phyloP scores from a whole-genome alignment of 805 yeast genomes.

The Cyberlindnera bimundalis region DNA sequence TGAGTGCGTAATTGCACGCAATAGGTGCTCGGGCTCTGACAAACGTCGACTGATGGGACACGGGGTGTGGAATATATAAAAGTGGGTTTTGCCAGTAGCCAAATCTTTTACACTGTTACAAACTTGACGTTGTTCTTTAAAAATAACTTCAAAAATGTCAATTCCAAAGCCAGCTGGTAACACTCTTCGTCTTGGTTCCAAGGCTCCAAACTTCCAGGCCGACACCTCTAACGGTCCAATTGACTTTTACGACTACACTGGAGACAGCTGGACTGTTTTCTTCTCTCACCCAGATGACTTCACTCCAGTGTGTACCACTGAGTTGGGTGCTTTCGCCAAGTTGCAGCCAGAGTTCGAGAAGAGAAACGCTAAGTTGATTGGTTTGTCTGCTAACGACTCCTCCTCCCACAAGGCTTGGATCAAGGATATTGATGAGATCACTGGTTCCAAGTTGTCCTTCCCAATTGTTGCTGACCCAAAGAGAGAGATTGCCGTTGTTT shows the following conservation, averaged over 20 bases:
- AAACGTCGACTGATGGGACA: neutral
- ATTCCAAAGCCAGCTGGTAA: slow-evolving; percentile 38
- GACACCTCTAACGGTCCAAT: slow-evolving; percentile 62
- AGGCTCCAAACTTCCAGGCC: slow-evolving; percentile 65
- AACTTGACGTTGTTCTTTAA: neutral
- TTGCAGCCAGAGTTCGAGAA: slow-evolving; percentile 65
- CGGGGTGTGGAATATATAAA: neutral
- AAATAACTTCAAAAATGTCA: slow-evolving; percentile 30
- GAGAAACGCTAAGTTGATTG: slow-evolving; percentile 64
- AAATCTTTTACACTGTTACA: neutral
- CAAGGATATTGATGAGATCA: slow-evolving; percentile 65
- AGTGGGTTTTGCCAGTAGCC: neutral
- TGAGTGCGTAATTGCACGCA: slow-evolving; percentile 3
- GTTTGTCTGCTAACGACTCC: slow-evolving; percentile 61
- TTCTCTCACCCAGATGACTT: slow-evolving; percentile 78
- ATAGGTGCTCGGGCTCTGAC: neutral
- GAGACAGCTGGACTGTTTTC: slow-evolving; percentile 60
- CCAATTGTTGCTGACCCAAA: slow-evolving; percentile 68
- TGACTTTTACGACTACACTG: slow-evolving; percentile 60
- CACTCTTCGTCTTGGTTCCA: slow-evolving; percentile 51
- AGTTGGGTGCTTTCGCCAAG: slow-evolving; percentile 71
- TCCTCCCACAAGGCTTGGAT: slow-evolving; percentile 66
- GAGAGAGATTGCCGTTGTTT: slow-evolving; percentile 56
- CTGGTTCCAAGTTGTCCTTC: slow-evolving; percentile 54
- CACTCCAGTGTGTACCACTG: slow-evolving; percentile 80